Evolutionary conservation across 192 early-diverging fungal genomes (phyloP), one percentile per base, ranked within the genome.

Genomic region (Entomortierella chlamydospora): DNA sequence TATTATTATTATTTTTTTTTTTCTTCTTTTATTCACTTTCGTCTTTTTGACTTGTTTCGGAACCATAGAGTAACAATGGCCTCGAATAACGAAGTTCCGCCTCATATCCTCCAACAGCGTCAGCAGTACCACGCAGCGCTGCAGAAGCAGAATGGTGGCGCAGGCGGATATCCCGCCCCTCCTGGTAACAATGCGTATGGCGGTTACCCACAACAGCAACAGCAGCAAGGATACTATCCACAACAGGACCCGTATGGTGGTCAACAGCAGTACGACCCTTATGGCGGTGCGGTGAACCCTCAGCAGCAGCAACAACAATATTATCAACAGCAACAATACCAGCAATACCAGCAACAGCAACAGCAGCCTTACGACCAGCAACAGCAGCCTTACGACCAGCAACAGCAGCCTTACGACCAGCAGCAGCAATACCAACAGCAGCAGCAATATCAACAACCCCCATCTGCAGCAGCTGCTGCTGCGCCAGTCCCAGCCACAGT

Each of bases 141-240:
- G 43, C 62, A 73, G 57, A 73, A 73, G 63, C 71, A 73, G 39
- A 73, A 73, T 34, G 70, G 58, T n/a, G 63, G 62, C 49, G n/a
- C n/a, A n/a, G 57, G 57, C 8, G 71, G 62, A 12, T 45, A 63
- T 17, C 45, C 70, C 2, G 50, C 61, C n/a, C 39, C 59, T 39
- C 23, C 56, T 28, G 50, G 28, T 39, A 20, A 17, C 8, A 61
- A 71, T 49, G 43, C 33, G 13, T 53, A 70, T 57, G 49, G 71
- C 28, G 63, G 71, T 4, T 65, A 73, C 42, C 25, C 60, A n/a
- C 60, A n/a, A 29, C 49, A 63, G 28, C 42, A 59, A 20, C 62
- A 65, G 13, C 62, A 66, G 33, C 62, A 66, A 28, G 62, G 57
- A 39, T 64, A 66, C 47, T 58, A 73, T n/a, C 71, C 52, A 26